Percentiles rank a stretch among this genome's conserved stretches.
Evolutionary conservation across 805 yeast genomes (phyloP).

Genomic region (Suhomyces sp.): DNA sequence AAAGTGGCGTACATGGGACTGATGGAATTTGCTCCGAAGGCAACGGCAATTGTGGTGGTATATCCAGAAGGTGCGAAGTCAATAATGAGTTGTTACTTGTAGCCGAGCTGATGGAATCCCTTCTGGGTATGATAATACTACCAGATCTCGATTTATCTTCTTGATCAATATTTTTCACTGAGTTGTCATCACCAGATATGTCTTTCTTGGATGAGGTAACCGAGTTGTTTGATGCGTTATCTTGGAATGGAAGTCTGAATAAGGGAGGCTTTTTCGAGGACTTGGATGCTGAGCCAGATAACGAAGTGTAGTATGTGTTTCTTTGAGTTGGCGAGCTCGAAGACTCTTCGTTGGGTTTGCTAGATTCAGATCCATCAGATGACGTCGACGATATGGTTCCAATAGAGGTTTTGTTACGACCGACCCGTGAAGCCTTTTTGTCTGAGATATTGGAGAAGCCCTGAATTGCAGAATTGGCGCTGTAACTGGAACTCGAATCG

Average conservation of each 20-base stretch:
- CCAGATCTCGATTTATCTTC: not conserved
- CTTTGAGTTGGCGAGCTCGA: not conserved
- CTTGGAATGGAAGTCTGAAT: conserved; percentile 72
- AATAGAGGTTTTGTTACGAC: conserved; percentile 1
- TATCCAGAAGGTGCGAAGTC: conserved; percentile 32
- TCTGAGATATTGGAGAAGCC: not conserved
- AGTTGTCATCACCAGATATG: not conserved
- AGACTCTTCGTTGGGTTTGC: not conserved
- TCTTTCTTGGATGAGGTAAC: conserved; percentile 1
- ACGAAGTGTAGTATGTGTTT: conserved; percentile 8
- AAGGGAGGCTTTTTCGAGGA: conserved; percentile 46
- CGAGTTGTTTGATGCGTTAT: conserved; percentile 15
- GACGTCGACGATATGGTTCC: conserved; percentile 2
- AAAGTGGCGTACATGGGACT: conserved; percentile 34
- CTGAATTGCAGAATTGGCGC: not conserved
- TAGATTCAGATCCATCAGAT: conserved; percentile 3
- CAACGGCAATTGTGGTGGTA: conserved; percentile 57
- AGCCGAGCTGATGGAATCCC: conserved; percentile 21
- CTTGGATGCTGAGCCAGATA: conserved; percentile 22
- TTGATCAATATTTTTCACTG: not conserved
- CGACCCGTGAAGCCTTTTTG: not conserved
- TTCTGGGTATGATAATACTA: conserved; percentile 3
- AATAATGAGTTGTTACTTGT: conserved; percentile 25
- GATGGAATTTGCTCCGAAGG: conserved; percentile 54
- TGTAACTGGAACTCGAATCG: not conserved